These are phyloP conservation scores for Candida nanaspora DNA, from an alignment of 805 yeast genomes.

Conservation along the genomic window DNA sequence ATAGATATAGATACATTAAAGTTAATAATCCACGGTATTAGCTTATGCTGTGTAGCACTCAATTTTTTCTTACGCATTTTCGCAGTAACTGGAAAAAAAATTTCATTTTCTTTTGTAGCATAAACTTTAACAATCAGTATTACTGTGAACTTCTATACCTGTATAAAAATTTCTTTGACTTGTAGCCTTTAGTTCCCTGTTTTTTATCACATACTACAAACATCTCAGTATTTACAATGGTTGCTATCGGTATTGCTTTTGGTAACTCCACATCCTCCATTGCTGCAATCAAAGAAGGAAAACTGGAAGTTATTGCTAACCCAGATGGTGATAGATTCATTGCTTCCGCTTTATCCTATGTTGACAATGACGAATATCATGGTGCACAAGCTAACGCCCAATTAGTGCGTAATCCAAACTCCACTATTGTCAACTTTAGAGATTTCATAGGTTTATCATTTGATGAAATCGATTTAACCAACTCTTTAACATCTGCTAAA, in stretches of 20 bases:
- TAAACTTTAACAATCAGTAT: no score
- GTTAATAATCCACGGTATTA: no score
- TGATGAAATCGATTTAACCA: constrained; percentile 59
- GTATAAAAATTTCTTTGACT: no score
- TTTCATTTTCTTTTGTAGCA: no score
- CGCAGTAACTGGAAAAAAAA: no score
- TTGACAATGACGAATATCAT: constrained; percentile 93
- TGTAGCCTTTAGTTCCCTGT: no score
- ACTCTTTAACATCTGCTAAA: constrained; percentile 58
- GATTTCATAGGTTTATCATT: constrained; percentile 80
- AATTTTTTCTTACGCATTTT: no score
- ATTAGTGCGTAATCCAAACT: constrained; percentile 79
- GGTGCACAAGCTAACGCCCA: constrained; percentile 95
- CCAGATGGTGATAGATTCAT: constrained; percentile 98
- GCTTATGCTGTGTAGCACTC: no score
- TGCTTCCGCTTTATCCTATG: constrained; percentile 87
- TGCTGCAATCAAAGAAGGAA: constrained; percentile 86
- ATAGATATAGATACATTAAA: no score
- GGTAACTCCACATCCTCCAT: constrained; percentile 96
- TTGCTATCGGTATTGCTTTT: constrained; percentile 89
- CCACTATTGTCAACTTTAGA: constrained; percentile 87
- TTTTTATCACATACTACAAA: no score
- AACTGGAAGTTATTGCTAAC: constrained; percentile 95
- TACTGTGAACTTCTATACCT: no score
- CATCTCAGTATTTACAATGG: no score